Evolutionary conservation across 1,284 basidiomycete genomes (phyloP).

Genomic region (Meripilus lineatus): DNA sequence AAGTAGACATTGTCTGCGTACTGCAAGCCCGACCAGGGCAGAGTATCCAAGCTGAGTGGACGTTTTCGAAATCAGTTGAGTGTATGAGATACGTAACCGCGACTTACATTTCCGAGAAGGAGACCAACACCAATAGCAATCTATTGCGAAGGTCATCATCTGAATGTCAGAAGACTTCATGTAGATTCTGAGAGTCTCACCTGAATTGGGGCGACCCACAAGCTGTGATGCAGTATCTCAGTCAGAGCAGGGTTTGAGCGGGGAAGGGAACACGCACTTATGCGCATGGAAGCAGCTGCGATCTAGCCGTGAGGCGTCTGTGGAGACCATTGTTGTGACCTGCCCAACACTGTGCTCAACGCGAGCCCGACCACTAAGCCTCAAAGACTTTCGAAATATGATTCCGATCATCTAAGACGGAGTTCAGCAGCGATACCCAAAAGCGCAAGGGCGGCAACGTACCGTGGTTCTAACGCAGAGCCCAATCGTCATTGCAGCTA

Average conservation of each 20-base stretch:
- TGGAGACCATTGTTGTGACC: constrained; percentile 68
- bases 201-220: constrained; percentile 57
- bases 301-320: constrained; percentile 54
- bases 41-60: constrained; percentile 54
- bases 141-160: constrained; percentile 23
- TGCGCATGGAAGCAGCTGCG: constrained; percentile 42
- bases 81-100: background rate
- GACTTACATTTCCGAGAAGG: constrained; percentile 51
- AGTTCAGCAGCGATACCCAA: constrained; percentile 3
- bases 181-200: constrained; percentile 17
- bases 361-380: constrained; percentile 61
- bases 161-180: background rate
- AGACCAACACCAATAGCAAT: constrained; percentile 61
- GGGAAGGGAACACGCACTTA: no score
- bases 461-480: constrained; percentile 48
- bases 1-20: constrained; percentile 27
- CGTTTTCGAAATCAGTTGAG: background rate
- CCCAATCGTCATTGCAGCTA: constrained; percentile 50
- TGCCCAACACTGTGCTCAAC: constrained; percentile 58
- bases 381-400: constrained; percentile 69
- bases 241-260: background rate
- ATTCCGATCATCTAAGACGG: constrained; percentile 50
- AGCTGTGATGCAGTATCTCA: no score
- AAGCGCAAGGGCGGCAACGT: constrained; percentile 14
- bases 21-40: constrained; percentile 67